These are phyloP conservation scores for Ceratobasidium sp. DNA, from an alignment of 1,284 basidiomycete species.

Conservation along the genomic window DNA sequence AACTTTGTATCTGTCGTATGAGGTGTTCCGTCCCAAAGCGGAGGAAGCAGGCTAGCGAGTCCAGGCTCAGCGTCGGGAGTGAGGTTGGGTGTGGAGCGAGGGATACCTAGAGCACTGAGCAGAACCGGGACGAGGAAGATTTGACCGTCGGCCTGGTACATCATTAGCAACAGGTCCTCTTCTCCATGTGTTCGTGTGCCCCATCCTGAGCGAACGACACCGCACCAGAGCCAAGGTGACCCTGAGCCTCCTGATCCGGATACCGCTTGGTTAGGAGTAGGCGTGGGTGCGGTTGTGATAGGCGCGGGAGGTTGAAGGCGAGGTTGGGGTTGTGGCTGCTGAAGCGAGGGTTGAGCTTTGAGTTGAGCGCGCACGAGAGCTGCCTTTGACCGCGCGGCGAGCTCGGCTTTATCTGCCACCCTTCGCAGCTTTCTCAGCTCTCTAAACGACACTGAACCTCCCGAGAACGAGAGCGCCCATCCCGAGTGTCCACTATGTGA, in stretches of 20 bases:
- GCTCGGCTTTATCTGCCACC: slow-evolving; percentile 22
- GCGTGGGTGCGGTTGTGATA: not conserved
- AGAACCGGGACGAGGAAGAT: slow-evolving; percentile 19
- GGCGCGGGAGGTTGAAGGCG: slow-evolving; percentile 11
- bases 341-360: not conserved
- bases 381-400: not conserved
- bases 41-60: slow-evolving; percentile 5
- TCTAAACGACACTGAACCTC: slow-evolving; percentile 26
- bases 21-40: slow-evolving; percentile 27
- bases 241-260: not conserved
- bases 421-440: slow-evolving; percentile 31
- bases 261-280: not conserved
- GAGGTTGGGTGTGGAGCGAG: not conserved
- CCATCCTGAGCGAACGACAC: slow-evolving; percentile 29
- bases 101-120: slow-evolving; percentile 13
- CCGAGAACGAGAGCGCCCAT: slow-evolving; percentile 28
- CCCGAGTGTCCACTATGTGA: slow-evolving; percentile 3
- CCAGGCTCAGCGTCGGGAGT: not conserved
- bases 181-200: slow-evolving; percentile 29
- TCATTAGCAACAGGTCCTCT: slow-evolving; percentile 30
- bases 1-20: not conserved
- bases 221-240: slow-evolving; percentile 32
- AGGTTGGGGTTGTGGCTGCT: not conserved
- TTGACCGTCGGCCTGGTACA: slow-evolving; percentile 23
- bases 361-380: not conserved